Evolutionary conservation across 2,329 filamentous ascomycete species (phyloP), one percentile per base, ranked within the genome.

Genomic region (Acrocalymma vagum): DNA sequence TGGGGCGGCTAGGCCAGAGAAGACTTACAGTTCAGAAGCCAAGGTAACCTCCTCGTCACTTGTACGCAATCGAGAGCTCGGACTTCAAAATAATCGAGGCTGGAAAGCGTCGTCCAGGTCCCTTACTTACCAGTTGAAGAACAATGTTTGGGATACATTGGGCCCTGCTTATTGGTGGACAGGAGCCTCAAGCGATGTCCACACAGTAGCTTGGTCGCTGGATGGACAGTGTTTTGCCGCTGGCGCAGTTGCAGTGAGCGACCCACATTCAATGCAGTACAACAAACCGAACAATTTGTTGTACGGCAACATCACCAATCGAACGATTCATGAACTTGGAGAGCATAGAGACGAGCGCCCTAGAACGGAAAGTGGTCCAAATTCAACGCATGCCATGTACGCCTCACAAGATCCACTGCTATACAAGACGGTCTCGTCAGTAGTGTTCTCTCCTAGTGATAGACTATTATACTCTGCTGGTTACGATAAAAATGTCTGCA

Each of bases 221-320:
- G 71, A 81, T 58, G 78, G 80, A 3, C 72, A 72, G 3, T 67
- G 54, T 3, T 85, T 85, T 53, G 80, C 78, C 18, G 80, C 77
- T 8, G 82, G 81, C 2, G 78, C 81, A 4, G 77, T 80, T 5
- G 77, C 81, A 20, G 75, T 81, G 5, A 75, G 75, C 3, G 81
- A 84, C 49, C 60, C 71, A 3, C 67, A 75, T 29, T 80, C 76
- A n/a, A 80, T 82, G 75, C 76, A 81, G 26, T 85, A 85, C 55
- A 85, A 85, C 42, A 69, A 78, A 25, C 69, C 73, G 0, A 78
- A 81, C 43, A 85, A 85, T 50, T 65, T 85, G 1, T 55, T 85
- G 1, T 59, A 81, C 23, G 82, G 82, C 1, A 68, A 80, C 45
- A 47, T 74, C 3, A 48, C 57, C 1, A 51, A 54, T 1, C 73